phyloP scores from a whole-genome alignment of 139 green algal species.

The Haematococcus sp. region DNA sequence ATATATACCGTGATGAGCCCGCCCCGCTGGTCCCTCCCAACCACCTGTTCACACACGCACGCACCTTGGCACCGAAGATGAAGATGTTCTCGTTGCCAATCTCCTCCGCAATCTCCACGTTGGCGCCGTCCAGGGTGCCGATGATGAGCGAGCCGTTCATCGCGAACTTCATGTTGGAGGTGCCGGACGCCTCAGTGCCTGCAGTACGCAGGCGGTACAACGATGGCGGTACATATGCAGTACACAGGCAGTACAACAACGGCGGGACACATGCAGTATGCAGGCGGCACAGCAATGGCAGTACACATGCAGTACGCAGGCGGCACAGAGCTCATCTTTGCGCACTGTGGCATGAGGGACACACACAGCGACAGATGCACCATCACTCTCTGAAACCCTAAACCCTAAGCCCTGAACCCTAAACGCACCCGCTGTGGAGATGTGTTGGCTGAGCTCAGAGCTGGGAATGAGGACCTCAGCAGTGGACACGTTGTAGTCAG shows the following conservation, averaged over 20 bases:
- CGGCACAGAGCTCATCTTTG: slow-evolving; percentile 15
- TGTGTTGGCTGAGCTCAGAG: slow-evolving; percentile 85
- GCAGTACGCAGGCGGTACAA: slow-evolving; percentile 41
- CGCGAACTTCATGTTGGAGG: slow-evolving; percentile 99
- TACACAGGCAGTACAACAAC: too few relatives aligned
- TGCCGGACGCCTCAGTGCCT: slow-evolving; percentile 91
- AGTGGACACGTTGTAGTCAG: slow-evolving; percentile 91
- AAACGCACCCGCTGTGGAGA: slow-evolving; percentile 51
- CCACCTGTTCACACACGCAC: too few relatives aligned
- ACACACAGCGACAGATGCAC: too few relatives aligned
- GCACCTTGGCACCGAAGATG: slow-evolving; percentile 75
- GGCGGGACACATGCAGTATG: background rate
- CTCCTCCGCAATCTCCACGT: slow-evolving; percentile 97
- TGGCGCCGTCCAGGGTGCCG: slow-evolving; percentile 97
- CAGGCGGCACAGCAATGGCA: too few relatives aligned
- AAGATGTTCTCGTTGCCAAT: slow-evolving; percentile 85
- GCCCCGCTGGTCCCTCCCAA: too few relatives aligned
- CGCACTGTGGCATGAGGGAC: slow-evolving; percentile 42
- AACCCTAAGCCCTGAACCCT: slow-evolving; percentile 87
- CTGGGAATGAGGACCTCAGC: slow-evolving; percentile 61
- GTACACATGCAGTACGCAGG: too few relatives aligned
- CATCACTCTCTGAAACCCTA: too few relatives aligned
- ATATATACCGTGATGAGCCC: too few relatives aligned
- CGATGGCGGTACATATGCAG: too few relatives aligned
- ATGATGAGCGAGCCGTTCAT: slow-evolving; percentile 99